Base-by-base conservation (phyloP, 495 filamentous ascomycete genomes). In the Penicillium verhagenii region DNA sequence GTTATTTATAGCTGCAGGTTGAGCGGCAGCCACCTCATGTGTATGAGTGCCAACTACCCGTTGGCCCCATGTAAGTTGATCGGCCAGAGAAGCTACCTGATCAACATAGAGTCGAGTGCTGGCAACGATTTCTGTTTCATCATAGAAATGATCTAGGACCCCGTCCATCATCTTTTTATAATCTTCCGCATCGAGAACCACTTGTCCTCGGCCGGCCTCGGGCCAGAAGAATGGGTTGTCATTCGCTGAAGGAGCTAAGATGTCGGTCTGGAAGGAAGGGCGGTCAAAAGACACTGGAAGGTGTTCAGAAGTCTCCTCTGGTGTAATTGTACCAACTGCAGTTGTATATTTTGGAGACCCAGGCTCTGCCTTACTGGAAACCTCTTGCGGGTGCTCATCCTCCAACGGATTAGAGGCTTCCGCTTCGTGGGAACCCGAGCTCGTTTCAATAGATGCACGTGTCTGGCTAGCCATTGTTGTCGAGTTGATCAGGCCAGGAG, bases 131-230 rank as follows among this genome's bases (percentile, higher is more conserved):
- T 88, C 79, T 3, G 85, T 78, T 21, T 86, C 59, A 31, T 83
- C 86, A 10, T 84, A 84, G 70, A 97, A 97, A 66, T 97, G 81
- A 21, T 87, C 82, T n/a, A 96, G 80, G 1, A 98, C 76, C 29
- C 90, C 72, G 58, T 95, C 87, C 52, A 85, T 82, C n/a, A 86
- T 82, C 9, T 83, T 79, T 54, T 89, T 86, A 72, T 96, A 98
- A 35, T 85, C 83, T 49, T 78, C 78, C 31, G 90, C 86, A 33
- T 78, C 78, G 7, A 96, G 76, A 3, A 95, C 73, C 7, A 88
- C 77, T 18, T 87, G 75, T 7, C 89, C 91, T 37, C 90, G 79
- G 43, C 86, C 86, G 24, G 79, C 71, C 18, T 75, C 59, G 5
- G 85, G 86, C 89, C 88, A 94, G 55, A 71, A 77, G 61, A 87